A percentile compares a stretch with the other conserved stretches of the same genome.
Evolutionary conservation across 805 yeast genomes (phyloP).

Genomic region (Candida vartiovaarae): DNA sequence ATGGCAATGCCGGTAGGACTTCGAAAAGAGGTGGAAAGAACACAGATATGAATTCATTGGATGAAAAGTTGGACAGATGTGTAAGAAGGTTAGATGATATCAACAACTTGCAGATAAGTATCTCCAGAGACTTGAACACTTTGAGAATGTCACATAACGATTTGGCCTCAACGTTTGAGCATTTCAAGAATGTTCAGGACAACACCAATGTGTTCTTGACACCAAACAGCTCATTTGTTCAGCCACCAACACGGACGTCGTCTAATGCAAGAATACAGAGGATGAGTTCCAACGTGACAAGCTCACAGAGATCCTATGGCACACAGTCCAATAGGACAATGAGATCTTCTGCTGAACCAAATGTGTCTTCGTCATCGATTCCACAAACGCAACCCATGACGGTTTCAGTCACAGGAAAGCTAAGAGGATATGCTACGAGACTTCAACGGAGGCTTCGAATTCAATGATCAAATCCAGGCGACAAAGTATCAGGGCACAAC

Average conservation of each 20-base stretch:
- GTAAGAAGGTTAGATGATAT: slow-evolving; percentile 3
- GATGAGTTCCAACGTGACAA: too few relatives aligned
- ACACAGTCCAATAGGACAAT: too few relatives aligned
- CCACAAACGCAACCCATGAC: too few relatives aligned
- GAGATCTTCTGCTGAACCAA: too few relatives aligned
- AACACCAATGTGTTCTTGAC: neutral
- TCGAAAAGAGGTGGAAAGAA: neutral
- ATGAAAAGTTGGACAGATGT: slow-evolving; percentile 2
- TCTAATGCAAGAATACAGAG: too few relatives aligned
- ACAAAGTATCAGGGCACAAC: too few relatives aligned
- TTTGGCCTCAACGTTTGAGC: neutral
- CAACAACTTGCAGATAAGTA: slow-evolving; percentile 3
- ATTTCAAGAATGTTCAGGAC: neutral
- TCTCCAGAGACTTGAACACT: neutral
- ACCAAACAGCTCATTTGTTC: neutral
- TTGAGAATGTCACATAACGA: neutral
- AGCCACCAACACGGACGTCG: neutral
- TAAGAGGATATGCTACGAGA: too few relatives aligned
- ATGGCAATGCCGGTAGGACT: neutral
- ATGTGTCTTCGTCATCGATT: too few relatives aligned
- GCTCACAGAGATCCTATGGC: too few relatives aligned
- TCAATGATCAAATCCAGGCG: too few relatives aligned
- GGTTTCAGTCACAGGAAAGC: too few relatives aligned
- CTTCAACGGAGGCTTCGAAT: too few relatives aligned
- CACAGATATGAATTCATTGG: neutral